Evolutionary conservation across 352 stramenopile genomes (phyloP), one percentile per base, ranked within the genome.

Genomic region (Phytophthora cactorum): DNA sequence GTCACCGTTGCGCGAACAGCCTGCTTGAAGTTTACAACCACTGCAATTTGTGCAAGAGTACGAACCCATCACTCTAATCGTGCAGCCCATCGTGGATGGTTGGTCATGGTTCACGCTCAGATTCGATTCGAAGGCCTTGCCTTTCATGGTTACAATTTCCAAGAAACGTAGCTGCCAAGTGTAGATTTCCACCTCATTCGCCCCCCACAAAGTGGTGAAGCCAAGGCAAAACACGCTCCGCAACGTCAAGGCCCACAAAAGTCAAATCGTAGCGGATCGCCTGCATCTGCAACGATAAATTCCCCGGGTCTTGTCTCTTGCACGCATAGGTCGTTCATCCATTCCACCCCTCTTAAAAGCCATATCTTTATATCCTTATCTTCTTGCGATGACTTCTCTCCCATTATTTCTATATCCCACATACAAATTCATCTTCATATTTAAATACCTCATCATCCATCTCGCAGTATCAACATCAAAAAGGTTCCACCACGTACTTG

Each of bases 11-110:
- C 55, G 46, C 57, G 36, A 65, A 65, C 44, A 34, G 11, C 28
- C 38, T 46, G 49, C 17, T 71, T 67, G 63, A 71, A 71, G 63
- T 71, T 67, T 59, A 66, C 56, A 22, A n/a, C 32, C 15, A 54
- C 46, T 64, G 28, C 46, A 64, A 56, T 31, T 17, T 41, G 62
- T 65, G 46, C 47, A 65, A 70, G 62, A 63, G 31, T 31, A 70
- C 54, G 41, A 32, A 29, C 54, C 22, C 29, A 39, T 53, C 29
- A 63, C 50, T 65, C 62, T 59, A 70, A 70, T 70, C 62, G 41
- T 67, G 52, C 52, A 52, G 61, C 61, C 52, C 52, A 58, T 68
- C 53, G 39, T 36, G 25, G 46, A 64, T 65, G 62, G 53, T 62
- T 68, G 61, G 61, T 62, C 43, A 29, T 22, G 29, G 32, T 55